Conservation (phyloP, 2,329 filamentous ascomycete genomes). For the Biscogniauxia marginata region DNA sequence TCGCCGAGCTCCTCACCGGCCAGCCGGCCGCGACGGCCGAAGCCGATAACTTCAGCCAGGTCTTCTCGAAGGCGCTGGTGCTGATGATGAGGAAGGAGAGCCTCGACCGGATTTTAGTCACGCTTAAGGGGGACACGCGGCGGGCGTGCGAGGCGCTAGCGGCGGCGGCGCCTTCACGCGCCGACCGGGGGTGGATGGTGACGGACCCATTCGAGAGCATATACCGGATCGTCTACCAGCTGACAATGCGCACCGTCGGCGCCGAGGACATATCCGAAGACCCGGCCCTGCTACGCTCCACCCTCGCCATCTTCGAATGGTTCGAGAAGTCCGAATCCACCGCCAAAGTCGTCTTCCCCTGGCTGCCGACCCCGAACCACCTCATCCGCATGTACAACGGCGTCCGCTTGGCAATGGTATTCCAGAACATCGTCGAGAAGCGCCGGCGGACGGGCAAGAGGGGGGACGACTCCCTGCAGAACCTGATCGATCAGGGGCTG, state of each 20-base stretch:
- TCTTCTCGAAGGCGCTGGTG: conserved; percentile 33
- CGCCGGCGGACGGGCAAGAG: conserved; percentile 41
- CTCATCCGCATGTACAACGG: conserved; percentile 45
- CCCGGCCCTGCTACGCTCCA: conserved; percentile 39
- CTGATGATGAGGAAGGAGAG: conserved; percentile 38
- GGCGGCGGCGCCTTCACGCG: conserved; percentile 14
- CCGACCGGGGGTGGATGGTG: conserved; percentile 28
- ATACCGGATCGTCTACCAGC: conserved; percentile 51
- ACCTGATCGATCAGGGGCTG: conserved; percentile 51
- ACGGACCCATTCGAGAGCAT: conserved; percentile 55
- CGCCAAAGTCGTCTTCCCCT: conserved; percentile 50
- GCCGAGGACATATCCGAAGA: conserved; percentile 52
- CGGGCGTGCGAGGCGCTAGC: conserved; percentile 38
- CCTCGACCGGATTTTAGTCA: conserved; percentile 38
- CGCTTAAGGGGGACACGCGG: conserved; percentile 43
- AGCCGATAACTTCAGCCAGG: conserved; percentile 23
- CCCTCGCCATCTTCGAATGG: conserved; percentile 44
- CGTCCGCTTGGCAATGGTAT: conserved; percentile 45
- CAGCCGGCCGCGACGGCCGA: conserved; percentile 13
- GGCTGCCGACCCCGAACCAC: conserved; percentile 45
- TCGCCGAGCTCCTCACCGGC: conserved; percentile 25
- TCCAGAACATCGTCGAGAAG: conserved; percentile 47
- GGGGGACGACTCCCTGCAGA: conserved; percentile 52
- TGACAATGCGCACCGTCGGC: conserved; percentile 57
- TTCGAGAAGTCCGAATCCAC: conserved; percentile 46